Base-by-base conservation (phyloP, 371 early-diverging fungal genomes). In the Haplosporangium sp. region DNA sequence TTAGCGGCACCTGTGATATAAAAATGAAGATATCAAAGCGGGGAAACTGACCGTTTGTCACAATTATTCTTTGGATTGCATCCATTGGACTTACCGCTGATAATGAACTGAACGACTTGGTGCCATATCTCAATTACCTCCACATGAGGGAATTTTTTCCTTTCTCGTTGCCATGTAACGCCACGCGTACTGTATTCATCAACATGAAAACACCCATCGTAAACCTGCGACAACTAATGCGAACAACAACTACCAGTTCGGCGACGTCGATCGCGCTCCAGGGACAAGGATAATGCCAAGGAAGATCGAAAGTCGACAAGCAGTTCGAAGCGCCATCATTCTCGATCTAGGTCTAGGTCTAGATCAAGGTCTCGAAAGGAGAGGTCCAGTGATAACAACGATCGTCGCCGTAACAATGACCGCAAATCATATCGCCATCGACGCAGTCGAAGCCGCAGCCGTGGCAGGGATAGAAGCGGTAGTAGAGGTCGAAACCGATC, bases 221-320 rank as follows among this genome's bases (percentile, higher is more conserved):
- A 36, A 29, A 48, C 10, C 11, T 16, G 38, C 12, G 41, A 20
- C 29, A 21, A n/a, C n/a, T 41, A 5, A 36, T 18, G 20, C 4
- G 21, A 14, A 9, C 46, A 20, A 40, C 38, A 20, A 46, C 43
- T 0, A 23, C 9, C n/a, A 73, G 73, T 63, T n/a, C 63, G 63
- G 12, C 62, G 75, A 20, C 62, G 59, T 43, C 70, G 76, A n/a
- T 70, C 76, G 29, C 63, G 63, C 11, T 70, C 76, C 20, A 56
- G 53, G 58, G 70, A 75, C 16, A 40, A 54, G 6, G 65, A 45
- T 3, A 70, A 57, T 2, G 38, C 21, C 23, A 75, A 13, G 38
- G 56, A 54, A 0, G 54, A 62, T 16, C 54, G 64, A 55, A 54
- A 54, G 29, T 67, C 67, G 42, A 67, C n/a, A 16, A 13, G 41